These are phyloP conservation scores for Corchorus olitorius DNA, from an alignment of 345 rosid genomes.

Conservation along the genomic window DNA sequence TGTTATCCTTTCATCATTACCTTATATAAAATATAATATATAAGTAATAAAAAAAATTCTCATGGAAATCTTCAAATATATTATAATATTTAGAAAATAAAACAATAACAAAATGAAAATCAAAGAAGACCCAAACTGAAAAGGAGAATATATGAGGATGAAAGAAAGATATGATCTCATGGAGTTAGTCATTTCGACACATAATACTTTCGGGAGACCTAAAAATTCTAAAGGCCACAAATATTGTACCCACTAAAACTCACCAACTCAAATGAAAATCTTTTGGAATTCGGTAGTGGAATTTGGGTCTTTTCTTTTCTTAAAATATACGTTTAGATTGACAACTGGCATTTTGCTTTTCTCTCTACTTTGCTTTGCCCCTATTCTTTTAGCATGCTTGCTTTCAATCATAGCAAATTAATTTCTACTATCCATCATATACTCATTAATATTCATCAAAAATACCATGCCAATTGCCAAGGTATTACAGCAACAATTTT, in stretches of 20 bases:
- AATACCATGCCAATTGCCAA: too few relatives aligned
- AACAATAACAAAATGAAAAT: neutral
- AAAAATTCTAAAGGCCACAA: constrained; percentile 13
- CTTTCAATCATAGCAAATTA: neutral
- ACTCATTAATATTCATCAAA: neutral
- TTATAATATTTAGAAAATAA: neutral
- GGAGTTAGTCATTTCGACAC: neutral
- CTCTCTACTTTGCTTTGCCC: neutral
- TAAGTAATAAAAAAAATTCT: too few relatives aligned
- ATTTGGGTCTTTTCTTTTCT: constrained; percentile 6
- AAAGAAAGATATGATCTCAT: neutral
- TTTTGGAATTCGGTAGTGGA: constrained; percentile 15
- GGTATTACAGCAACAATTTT: neutral
- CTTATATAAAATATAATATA: too few relatives aligned
- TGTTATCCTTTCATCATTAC: neutral
- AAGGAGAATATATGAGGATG: neutral
- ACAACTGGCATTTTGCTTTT: constrained; percentile 21
- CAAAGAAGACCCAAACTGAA: neutral
- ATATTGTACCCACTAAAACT: constrained; percentile 9
- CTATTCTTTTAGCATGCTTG: constrained; percentile 6
- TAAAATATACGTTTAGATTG: constrained; percentile 17
- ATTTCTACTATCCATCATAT: neutral
- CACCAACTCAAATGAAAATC: constrained; percentile 9
- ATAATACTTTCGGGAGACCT: neutral
- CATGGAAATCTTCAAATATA: neutral